These are phyloP conservation scores for Trypanosoma theileri DNA, from an alignment of 208 protist genomes.

Conservation along the genomic window DNA sequence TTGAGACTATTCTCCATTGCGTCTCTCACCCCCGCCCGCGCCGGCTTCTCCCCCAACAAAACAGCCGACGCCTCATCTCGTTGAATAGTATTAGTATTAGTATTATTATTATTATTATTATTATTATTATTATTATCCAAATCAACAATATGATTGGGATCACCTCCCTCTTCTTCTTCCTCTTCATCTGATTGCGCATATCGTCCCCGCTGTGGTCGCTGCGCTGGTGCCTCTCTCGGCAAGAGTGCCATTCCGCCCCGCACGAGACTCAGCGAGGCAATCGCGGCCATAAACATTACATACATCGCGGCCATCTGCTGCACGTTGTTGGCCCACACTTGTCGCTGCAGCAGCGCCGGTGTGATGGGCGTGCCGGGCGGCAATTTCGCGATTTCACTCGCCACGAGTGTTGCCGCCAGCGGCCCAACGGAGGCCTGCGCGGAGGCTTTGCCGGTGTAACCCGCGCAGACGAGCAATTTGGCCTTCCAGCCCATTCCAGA, in stretches of 20 bases:
- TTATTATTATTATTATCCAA: background rate
- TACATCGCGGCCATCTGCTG: constrained; percentile 75
- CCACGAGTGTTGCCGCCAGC: constrained; percentile 58
- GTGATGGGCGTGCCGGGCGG: constrained; percentile 21
- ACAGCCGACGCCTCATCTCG: too few relatives aligned
- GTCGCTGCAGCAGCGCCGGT: constrained; percentile 29
- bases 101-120: background rate
- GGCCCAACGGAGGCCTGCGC: constrained; percentile 76
- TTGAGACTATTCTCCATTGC: too few relatives aligned
- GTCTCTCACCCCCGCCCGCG: too few relatives aligned
- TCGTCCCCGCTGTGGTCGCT: background rate
- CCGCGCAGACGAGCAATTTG: constrained; percentile 67
- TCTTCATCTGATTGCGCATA: background rate
- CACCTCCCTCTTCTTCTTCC: background rate
- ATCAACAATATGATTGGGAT: background rate
- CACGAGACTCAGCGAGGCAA: constrained; percentile 65
- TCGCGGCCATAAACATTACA: constrained; percentile 76
- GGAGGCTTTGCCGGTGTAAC: constrained; percentile 72
- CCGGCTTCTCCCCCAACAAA: too few relatives aligned
- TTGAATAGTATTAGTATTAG: too few relatives aligned
- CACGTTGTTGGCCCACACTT: constrained; percentile 61
- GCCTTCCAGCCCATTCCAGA: constrained; percentile 49
- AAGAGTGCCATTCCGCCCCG: constrained; percentile 53
- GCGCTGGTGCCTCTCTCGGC: constrained; percentile 10
- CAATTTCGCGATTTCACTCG: constrained; percentile 38